Evolutionary conservation across 108 stramenopile species (phyloP).

Genomic region (Nannochloropsis gaditana): DNA sequence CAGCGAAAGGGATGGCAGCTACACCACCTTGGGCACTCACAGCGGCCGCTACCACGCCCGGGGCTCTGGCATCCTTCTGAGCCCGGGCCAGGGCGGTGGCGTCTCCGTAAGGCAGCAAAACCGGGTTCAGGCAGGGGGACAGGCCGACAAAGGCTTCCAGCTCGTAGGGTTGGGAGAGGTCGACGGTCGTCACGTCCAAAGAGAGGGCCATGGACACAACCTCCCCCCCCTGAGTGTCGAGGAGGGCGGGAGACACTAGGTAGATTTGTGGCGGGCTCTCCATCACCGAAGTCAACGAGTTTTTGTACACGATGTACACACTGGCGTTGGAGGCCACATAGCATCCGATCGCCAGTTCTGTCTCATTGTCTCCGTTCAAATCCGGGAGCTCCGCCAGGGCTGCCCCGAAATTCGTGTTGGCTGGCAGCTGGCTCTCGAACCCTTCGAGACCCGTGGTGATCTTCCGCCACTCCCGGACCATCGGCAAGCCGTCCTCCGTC

Average conservation of each 20-base stretch:
- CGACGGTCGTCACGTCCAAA: background rate
- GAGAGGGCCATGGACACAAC: background rate
- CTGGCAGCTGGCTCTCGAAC: conserved; percentile 12
- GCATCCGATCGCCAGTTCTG: background rate
- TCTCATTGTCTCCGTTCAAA: conserved; percentile 18
- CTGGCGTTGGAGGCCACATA: background rate
- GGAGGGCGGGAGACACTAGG: background rate
- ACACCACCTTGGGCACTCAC: background rate
- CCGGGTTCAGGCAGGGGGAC: background rate
- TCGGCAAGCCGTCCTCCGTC: background rate
- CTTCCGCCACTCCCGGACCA: background rate
- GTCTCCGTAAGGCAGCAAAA: background rate
- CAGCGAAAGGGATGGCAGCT: background rate
- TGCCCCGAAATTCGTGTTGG: background rate
- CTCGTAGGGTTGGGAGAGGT: background rate
- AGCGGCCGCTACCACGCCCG: background rate
- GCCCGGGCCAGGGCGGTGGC: background rate
- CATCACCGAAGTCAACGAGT: background rate
- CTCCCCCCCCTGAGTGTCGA: conserved; percentile 1
- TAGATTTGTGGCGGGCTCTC: conserved; percentile 11
- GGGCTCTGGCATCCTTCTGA: background rate
- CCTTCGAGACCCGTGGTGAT: background rate
- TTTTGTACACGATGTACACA: background rate
- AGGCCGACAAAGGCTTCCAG: background rate
- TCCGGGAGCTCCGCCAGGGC: background rate